Evolutionary conservation across 176 grass and related monocot genomes (phyloP).

Genomic region (Elaeis guineensis): DNA sequence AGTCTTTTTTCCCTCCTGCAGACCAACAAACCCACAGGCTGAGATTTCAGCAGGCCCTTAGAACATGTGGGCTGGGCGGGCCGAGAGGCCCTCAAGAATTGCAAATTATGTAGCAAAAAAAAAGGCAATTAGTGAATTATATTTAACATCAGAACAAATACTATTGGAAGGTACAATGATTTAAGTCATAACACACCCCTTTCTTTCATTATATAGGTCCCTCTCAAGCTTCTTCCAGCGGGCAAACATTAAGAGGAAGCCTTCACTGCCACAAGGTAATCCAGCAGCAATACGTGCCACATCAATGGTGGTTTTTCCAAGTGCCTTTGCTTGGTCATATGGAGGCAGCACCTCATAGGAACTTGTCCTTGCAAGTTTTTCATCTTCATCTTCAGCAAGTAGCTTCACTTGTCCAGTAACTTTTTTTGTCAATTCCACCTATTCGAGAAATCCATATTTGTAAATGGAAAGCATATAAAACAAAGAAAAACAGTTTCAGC

Average conservation of each 20-base stretch:
- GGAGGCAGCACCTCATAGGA: slow-evolving; percentile 37
- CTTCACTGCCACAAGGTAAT: slow-evolving; percentile 91
- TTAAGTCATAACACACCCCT: slow-evolving; percentile 37
- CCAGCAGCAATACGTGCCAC: slow-evolving; percentile 68
- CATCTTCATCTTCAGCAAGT: slow-evolving; percentile 79
- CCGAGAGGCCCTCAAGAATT: neutral
- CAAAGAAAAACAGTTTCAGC: neutral
- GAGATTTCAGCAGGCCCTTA: too few species aligned
- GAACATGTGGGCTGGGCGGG: too few species aligned
- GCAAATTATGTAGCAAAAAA: too few species aligned
- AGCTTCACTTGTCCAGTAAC: slow-evolving; percentile 93
- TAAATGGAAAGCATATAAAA: neutral
- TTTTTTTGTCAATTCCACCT: slow-evolving; percentile 77
- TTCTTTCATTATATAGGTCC: slow-evolving; percentile 85
- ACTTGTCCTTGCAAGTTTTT: slow-evolving; percentile 42
- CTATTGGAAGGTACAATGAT: too few species aligned
- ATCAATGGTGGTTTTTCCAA: slow-evolving; percentile 80
- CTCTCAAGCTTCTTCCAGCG: slow-evolving; percentile 96
- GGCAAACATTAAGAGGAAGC: slow-evolving; percentile 95
- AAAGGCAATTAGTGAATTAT: too few species aligned
- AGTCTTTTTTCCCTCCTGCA: too few species aligned
- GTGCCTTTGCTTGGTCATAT: slow-evolving; percentile 81
- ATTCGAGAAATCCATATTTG: slow-evolving; percentile 13
- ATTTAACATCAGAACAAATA: too few species aligned
- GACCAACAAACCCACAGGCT: too few species aligned